Percentiles rank a stretch among this genome's conserved stretches.
phyloP scores from a whole-genome alignment of 1,139 yeast genomes.

The Geotrichum aggregatum region DNA sequence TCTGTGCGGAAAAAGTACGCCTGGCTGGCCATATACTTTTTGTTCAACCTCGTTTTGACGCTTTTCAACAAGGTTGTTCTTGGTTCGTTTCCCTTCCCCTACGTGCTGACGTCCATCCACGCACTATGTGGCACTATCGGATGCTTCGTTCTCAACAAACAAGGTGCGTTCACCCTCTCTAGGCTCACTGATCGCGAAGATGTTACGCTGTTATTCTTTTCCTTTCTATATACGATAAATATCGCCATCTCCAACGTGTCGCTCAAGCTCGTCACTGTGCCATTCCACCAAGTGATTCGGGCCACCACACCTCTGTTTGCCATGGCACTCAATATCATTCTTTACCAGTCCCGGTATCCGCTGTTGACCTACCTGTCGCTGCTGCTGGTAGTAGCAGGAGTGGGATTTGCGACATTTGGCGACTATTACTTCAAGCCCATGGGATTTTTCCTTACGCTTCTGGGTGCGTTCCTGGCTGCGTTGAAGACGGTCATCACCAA shows the following conservation, averaged over 20 bases:
- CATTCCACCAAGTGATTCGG: constrained; percentile 32
- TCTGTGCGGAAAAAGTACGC: constrained; percentile 17
- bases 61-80: constrained; percentile 31
- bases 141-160: constrained; percentile 25
- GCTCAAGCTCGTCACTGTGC: constrained; percentile 31
- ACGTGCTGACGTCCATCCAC: constrained; percentile 30
- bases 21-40: constrained; percentile 31
- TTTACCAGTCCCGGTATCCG: constrained; percentile 27
- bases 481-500: constrained; percentile 31
- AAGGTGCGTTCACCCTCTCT: constrained; percentile 27
- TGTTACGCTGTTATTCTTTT: constrained; percentile 27
- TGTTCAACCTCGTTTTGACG: constrained; percentile 31
- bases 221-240: constrained; percentile 32
- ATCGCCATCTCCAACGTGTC: constrained; percentile 32
- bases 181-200: constrained; percentile 26
- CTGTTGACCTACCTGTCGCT: constrained; percentile 29
- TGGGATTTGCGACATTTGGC: constrained; percentile 29
- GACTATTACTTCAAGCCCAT: constrained; percentile 29
- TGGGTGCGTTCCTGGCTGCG: constrained; percentile 31
- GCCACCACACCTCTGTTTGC: constrained; percentile 33
- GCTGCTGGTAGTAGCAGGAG: constrained; percentile 24
- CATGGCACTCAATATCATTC: constrained; percentile 27
- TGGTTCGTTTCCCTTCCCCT: constrained; percentile 32
- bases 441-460: constrained; percentile 30
- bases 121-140: constrained; percentile 30